A percentile compares a stretch with the other conserved stretches of the same genome.
phyloP scores from a whole-genome alignment of 2,329 filamentous ascomycete species.

The Orbilia quercus region DNA sequence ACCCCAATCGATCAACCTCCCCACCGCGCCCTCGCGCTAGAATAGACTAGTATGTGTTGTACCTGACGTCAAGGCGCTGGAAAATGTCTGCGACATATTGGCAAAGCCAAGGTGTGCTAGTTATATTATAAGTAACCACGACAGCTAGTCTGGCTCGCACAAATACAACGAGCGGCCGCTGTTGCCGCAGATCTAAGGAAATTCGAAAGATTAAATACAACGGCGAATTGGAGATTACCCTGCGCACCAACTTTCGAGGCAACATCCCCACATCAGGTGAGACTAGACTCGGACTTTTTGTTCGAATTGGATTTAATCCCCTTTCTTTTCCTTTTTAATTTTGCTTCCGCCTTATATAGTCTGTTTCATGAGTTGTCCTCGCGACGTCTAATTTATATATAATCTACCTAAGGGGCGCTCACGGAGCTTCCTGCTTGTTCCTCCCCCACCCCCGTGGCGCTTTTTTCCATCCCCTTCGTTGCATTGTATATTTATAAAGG shows the following conservation, averaged over 20 bases:
- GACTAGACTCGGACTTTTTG: slow-evolving; percentile 6
- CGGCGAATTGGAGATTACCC: slow-evolving; percentile 10
- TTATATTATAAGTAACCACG: no score
- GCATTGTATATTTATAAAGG: slow-evolving; percentile 26
- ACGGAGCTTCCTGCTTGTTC: slow-evolving; percentile 19
- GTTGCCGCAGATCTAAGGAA: slow-evolving; percentile 22
- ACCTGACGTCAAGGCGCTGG: slow-evolving; percentile 52
- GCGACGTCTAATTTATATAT: neutral
- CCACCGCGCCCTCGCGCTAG: slow-evolving; percentile 12
- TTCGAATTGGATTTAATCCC: slow-evolving; percentile 4
- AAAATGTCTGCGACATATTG: no score
- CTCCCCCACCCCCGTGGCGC: slow-evolving; percentile 1
- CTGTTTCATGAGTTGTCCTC: slow-evolving; percentile 7
- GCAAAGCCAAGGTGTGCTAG: no score
- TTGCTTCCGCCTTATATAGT: slow-evolving; percentile 14
- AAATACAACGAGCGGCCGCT: no score
- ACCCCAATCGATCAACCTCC: slow-evolving; percentile 9
- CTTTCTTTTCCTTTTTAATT: slow-evolving; percentile 15
- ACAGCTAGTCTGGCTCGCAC: no score
- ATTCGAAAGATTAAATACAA: neutral
- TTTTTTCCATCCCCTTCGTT: slow-evolving; percentile 15
- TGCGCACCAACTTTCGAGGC: slow-evolving; percentile 13
- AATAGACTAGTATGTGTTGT: slow-evolving; percentile 49
- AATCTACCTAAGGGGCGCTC: slow-evolving; percentile 12
- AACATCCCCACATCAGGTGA: slow-evolving; percentile 36